Percentiles rank a stretch among this genome's conserved stretches.
These are phyloP conservation scores for Hymenoscyphus fructigenus DNA, from an alignment of 2,329 filamentous ascomycete species.

Conservation along the genomic window DNA sequence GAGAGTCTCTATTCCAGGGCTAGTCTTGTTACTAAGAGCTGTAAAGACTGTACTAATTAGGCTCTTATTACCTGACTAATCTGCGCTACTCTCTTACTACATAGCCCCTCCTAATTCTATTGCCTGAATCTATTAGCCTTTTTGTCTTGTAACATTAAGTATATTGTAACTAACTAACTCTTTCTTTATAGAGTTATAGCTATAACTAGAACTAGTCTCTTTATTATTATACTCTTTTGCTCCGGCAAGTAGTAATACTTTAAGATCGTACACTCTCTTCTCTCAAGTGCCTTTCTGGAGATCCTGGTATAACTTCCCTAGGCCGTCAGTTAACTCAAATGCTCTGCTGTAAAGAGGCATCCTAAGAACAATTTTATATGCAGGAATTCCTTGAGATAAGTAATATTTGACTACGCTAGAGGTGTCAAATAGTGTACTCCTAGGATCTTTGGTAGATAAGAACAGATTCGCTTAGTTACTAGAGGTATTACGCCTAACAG, in stretches of 20 bases:
- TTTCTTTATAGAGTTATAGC: constrained; percentile 62
- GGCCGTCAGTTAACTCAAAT: constrained; percentile 75
- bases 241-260: constrained; percentile 70
- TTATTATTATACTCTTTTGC: constrained; percentile 64
- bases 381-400: constrained; percentile 58
- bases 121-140: constrained; percentile 69
- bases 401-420: constrained; percentile 71
- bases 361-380: constrained; percentile 78
- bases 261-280: constrained; percentile 83
- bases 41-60: constrained; percentile 66
- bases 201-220: constrained; percentile 69
- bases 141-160: constrained; percentile 62
- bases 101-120: constrained; percentile 78
- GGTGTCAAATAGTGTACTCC: constrained; percentile 76
- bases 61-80: constrained; percentile 64
- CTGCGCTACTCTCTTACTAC: constrained; percentile 84
- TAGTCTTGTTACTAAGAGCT: constrained; percentile 50
- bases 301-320: constrained; percentile 67
- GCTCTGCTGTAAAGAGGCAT: constrained; percentile 91
- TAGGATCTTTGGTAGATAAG: constrained; percentile 54
- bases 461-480: constrained; percentile 83
- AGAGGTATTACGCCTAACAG: constrained; percentile 71
- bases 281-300: constrained; percentile 83
- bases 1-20: no score
- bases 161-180: constrained; percentile 81